phyloP scores from a whole-genome alignment of 1,139 yeast species.

The Nakaseomyces uthaithaninus region DNA sequence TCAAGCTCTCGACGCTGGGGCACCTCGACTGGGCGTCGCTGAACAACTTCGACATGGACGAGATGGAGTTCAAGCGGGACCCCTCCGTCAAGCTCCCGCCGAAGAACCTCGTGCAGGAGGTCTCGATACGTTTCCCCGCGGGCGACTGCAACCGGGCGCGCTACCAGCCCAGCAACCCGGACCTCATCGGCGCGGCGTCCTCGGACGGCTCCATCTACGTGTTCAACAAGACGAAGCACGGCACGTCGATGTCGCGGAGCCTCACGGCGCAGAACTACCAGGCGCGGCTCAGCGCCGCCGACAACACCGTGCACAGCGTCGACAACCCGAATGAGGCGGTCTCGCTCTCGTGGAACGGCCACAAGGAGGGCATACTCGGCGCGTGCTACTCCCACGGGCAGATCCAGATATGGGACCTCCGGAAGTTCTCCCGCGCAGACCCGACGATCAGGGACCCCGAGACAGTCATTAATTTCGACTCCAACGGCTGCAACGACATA shows the following conservation, averaged over 20 bases:
- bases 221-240: slow-evolving; percentile 47
- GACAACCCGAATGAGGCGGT: slow-evolving; percentile 20
- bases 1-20: slow-evolving; percentile 26
- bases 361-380: slow-evolving; percentile 43
- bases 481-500: slow-evolving; percentile 49
- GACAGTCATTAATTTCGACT: slow-evolving; percentile 17
- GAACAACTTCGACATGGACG: slow-evolving; percentile 32
- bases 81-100: slow-evolving; percentile 25
- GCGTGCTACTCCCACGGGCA: slow-evolving; percentile 54
- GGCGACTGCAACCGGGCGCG: slow-evolving; percentile 69
- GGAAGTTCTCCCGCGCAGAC: slow-evolving; percentile 22
- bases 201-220: slow-evolving; percentile 66
- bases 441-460: slow-evolving; percentile 17
- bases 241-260: slow-evolving; percentile 15
- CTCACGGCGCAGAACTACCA: slow-evolving; percentile 11
- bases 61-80: slow-evolving; percentile 32
- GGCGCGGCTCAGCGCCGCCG: slow-evolving; percentile 12
- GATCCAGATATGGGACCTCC: slow-evolving; percentile 48
- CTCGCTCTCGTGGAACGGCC: slow-evolving; percentile 45
- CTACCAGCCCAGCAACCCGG: slow-evolving; percentile 67
- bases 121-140: slow-evolving; percentile 28
- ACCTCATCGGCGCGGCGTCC: slow-evolving; percentile 64
- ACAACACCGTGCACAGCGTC: slow-evolving; percentile 10
- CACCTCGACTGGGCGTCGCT: slow-evolving; percentile 30
- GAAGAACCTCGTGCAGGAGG: slow-evolving; percentile 25